Evolutionary conservation across 2,329 filamentous ascomycete genomes (phyloP), one percentile per base, ranked within the genome.

Genomic region (Ophiostoma australiae): DNA sequence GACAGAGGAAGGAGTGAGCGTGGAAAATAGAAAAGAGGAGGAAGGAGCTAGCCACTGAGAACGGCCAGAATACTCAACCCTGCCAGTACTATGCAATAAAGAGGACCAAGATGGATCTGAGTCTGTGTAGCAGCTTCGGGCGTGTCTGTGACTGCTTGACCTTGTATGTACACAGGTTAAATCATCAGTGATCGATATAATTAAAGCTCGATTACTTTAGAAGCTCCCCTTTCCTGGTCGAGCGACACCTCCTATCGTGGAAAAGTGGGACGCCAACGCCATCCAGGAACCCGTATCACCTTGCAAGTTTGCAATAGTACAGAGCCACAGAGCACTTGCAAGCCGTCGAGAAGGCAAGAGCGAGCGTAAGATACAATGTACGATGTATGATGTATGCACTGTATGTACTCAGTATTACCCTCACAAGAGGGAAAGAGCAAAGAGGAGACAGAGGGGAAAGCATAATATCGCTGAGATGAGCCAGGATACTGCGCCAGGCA

Each of bases 381-480:
- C n/a, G n/a, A n/a, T n/a, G n/a, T n/a, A n/a, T n/a, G n/a, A n/a
- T n/a, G n/a, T n/a, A n/a, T n/a, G n/a, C n/a, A n/a, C n/a, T 15
- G 39, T 17, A 27, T 58, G 23, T n/a, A 48, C 44, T 5, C 5
- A 17, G 44, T 48, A n/a, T n/a, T n/a, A 52, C 65, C 44, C 55
- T 44, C 67, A n/a, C 20, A 52, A 20, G 20, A 6, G 39, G 15
- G 52, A 27, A 63, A 63, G 58, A 27, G 23, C 27, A 63, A 63
- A 33, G 58, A 63, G 58, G 58, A 63, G 27, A 71, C 70, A 35
- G 68, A 66, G 23, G 69, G 68, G 71, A 23, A 33, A 66, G 69
- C 73, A 73, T 72, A 44, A 72, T 70, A 71, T 72, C 71, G 39
- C 69, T 58, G 67, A 73, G 73, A 71, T 73, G 73, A 73, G 71